phyloP scores from a whole-genome alignment of 176 grass and related monocot genomes.

The Oryza punctata region DNA sequence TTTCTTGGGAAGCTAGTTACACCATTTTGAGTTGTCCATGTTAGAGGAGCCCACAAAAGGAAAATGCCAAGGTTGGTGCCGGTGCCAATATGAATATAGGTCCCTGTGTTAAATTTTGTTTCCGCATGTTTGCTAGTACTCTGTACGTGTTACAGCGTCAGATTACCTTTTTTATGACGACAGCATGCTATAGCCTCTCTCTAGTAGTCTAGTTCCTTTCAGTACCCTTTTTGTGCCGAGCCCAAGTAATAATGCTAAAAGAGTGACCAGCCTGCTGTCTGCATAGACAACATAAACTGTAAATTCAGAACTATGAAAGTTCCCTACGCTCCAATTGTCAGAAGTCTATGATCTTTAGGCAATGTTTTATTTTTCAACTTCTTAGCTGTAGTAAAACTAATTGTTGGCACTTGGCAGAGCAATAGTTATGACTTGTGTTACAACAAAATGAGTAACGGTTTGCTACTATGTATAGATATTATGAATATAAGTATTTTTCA shows the following conservation, averaged over 20 bases:
- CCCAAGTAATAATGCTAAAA: constrained; percentile 7
- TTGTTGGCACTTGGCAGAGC: neutral
- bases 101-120: constrained; percentile 36
- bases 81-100: constrained; percentile 29
- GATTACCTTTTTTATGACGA: constrained; percentile 1
- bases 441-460: neutral
- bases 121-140: constrained; percentile 20
- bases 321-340: constrained; percentile 14
- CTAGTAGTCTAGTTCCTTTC: constrained; percentile 3
- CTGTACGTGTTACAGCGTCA: constrained; percentile 14
- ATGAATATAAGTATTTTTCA: neutral
- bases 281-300: constrained; percentile 32
- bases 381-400: neutral
- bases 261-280: neutral
- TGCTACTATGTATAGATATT: neutral
- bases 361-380: neutral
- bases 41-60: constrained; percentile 59
- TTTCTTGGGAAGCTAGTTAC: constrained; percentile 44
- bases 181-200: constrained; percentile 6
- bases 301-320: constrained; percentile 10
- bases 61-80: constrained; percentile 38
- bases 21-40: constrained; percentile 53
- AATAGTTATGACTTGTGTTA: neutral
- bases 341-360: neutral
- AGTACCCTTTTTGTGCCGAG: constrained; percentile 9